Evolutionary conservation across 2,329 filamentous ascomycete species (phyloP).

Genomic region (Phoma herbarum): DNA sequence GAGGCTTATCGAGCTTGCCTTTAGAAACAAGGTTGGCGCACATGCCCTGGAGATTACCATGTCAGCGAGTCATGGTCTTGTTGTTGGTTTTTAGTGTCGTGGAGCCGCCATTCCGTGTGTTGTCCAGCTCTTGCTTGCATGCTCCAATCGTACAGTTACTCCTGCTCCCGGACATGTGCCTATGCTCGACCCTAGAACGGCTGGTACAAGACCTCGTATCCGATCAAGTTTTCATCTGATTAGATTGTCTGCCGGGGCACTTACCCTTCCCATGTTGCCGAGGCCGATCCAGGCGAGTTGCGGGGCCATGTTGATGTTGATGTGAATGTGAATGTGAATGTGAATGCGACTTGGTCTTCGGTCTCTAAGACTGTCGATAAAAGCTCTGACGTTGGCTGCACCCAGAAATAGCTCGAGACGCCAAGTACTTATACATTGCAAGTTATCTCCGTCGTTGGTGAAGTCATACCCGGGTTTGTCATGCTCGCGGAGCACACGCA

Average conservation of each 20-base stretch:
- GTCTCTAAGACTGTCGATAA: not conserved
- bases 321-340: not conserved
- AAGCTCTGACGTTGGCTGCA: not conserved
- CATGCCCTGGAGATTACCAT: conserved; percentile 29
- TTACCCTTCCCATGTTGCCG: conserved; percentile 85
- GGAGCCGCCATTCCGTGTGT: not conserved
- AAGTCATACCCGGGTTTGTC: conserved; percentile 19
- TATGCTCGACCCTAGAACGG: not conserved
- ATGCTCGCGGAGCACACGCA: conserved; percentile 5
- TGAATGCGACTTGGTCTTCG: too few relatives aligned
- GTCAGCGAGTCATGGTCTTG: conserved; percentile 11
- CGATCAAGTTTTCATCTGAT: conserved; percentile 1
- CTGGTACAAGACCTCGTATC: not conserved
- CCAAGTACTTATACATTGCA: conserved; percentile 9
- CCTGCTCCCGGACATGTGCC: not conserved
- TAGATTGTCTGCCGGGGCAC: conserved; percentile 36
- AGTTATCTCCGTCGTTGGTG: conserved; percentile 9
- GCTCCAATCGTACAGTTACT: not conserved
- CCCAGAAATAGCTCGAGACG: not conserved
- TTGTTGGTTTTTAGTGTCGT: not conserved
- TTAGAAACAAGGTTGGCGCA: conserved; percentile 79
- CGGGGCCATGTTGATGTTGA: conserved; percentile 49
- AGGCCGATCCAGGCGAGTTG: conserved; percentile 81
- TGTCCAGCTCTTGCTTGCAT: not conserved
- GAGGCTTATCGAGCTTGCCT: conserved; percentile 72